Base-by-base conservation (phyloP, 1,284 basidiomycete genomes). In the Ceratorhiza oryzae-sativae region DNA sequence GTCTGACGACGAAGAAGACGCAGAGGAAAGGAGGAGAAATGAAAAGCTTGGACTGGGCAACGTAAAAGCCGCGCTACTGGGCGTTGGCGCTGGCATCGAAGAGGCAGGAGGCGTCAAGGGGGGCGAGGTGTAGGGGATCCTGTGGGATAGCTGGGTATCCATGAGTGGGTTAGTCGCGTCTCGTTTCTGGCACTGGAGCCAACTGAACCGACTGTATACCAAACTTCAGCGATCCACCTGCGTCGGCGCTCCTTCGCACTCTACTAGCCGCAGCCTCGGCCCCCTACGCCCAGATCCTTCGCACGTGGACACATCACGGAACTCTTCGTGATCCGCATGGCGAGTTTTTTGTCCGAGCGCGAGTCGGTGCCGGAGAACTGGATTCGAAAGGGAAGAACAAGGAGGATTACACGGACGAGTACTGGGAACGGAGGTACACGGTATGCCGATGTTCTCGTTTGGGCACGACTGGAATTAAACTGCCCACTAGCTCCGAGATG, bases 401-500 rank as follows among this genome's bases (percentile, higher is more conserved):
- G n/a, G n/a, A n/a, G n/a, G n/a, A n/a, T n/a, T n/a, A n/a, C n/a
- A n/a, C n/a, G n/a, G n/a, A n/a, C n/a, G n/a, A n/a, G n/a, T n/a
- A n/a, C n/a, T n/a, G n/a, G n/a, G n/a, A 97, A 77, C 82, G 92
- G 74, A 84, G 94, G 74, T 98, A 97, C 80, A 97, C 94, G 46
- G 91, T 96, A 73, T 74, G 88, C 81, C 59, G 6, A 1, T 27
- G 13, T 27, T 15, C 20, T 45, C 27, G 70, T 48, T n/a, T n/a
- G n/a, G n/a, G 12, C 2, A 23, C 3, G 5, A 51, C 23, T n/a
- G 10, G 10, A 23, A 34, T 59, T 42, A 39, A 27, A 20, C 23
- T 1, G 18, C 41, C 25, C 25, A 25, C 30, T 18, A 51, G 27
- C 12, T 70, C 3, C 65, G 65, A 12, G 65, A 70, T 27, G 65